Evolutionary conservation across 2,329 filamentous ascomycete genomes (phyloP), one percentile per base, ranked within the genome.

Genomic region (Periconia macrospinosa): DNA sequence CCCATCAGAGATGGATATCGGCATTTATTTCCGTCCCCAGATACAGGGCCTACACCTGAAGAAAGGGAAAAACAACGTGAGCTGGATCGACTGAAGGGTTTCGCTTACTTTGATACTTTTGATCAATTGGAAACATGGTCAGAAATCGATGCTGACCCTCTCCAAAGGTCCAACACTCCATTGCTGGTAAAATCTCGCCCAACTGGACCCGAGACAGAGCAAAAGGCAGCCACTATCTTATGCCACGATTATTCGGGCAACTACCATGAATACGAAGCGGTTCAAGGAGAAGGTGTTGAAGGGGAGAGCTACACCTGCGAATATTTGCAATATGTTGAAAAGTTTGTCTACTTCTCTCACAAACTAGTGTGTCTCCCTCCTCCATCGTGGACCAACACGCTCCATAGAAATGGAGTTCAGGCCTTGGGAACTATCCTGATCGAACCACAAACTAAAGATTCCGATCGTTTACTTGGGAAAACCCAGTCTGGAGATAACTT

Each of bases 281-380:
- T 62, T 11, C 72, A 75, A 37, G 67, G 63, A 13, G 47, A 54
- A 41, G 64, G 64, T 6, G 54, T 75, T 1, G 55, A 65, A 2
- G 53, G 65, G 6, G 66, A 73, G 35, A 60, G 56, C 15, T 79
- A 80, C 56, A 66, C 68, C 2, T 76, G 76, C 62, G 70, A 78
- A 56, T 75, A 79, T 52, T 68, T 79, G 37, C 75, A 79, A 57
- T 73, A 68, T 52, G 68, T 79, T 15, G 71, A 76, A 41, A 68
- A 65, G 1, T 79, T 80, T 55, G 64, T 78, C n/a, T 80, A 80
- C 58, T 79, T 80, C 53, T 78, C 77, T 1, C 77, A 80, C 57
- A 78, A 78, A 53, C 68, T 79, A 3, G 74, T 76, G 10, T 75
- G 75, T 33, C 63, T 77, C 14, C 78, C 78, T 2, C 77, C 78